A percentile compares a stretch with the other conserved stretches of the same genome.
Evolutionary conservation across 2,329 filamentous ascomycete species (phyloP).

Genomic region (Tolypocladium amazonense): DNA sequence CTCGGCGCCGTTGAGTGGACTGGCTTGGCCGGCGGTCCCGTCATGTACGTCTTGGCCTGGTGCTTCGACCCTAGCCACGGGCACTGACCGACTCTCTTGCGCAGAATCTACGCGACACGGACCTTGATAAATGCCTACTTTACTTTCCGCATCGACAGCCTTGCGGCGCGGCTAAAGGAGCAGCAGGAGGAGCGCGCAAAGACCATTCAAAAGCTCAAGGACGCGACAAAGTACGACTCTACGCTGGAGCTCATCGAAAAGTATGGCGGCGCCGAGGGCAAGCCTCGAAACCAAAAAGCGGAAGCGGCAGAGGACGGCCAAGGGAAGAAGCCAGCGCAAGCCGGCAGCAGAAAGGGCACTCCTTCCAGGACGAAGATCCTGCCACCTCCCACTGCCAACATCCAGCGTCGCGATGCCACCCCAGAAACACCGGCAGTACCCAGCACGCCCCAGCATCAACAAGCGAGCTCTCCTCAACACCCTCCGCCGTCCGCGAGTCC

Average conservation of each 20-base stretch:
- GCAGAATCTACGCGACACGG: constrained; percentile 71
- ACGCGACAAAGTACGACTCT: constrained; percentile 90
- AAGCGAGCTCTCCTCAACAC: constrained; percentile 12
- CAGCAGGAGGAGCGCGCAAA: constrained; percentile 69
- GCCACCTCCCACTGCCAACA: constrained; percentile 54
- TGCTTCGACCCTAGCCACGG: background rate
- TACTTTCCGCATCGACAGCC: constrained; percentile 65
- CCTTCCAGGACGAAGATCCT: constrained; percentile 35
- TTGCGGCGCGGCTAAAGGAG: constrained; percentile 59
- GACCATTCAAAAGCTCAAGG: constrained; percentile 90
- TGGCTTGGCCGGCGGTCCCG: constrained; percentile 65
- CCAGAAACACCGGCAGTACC: background rate
- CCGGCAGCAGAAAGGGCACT: constrained; percentile 6
- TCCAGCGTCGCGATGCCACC: constrained; percentile 31
- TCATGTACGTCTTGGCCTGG: constrained; percentile 46
- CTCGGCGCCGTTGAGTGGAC: constrained; percentile 71
- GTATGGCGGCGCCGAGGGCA: constrained; percentile 62
- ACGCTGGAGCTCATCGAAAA: constrained; percentile 90
- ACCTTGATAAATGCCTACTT: constrained; percentile 59
- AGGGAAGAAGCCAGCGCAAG: constrained; percentile 7
- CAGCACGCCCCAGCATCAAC: background rate
- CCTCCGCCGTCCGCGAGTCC: constrained; percentile 13
- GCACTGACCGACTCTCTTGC: constrained; percentile 8
- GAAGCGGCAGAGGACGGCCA: constrained; percentile 3
- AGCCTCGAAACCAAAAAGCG: constrained; percentile 14